These are phyloP conservation scores for Oryza australiensis DNA, from an alignment of 176 grass and related monocot genomes.

Conservation along the genomic window DNA sequence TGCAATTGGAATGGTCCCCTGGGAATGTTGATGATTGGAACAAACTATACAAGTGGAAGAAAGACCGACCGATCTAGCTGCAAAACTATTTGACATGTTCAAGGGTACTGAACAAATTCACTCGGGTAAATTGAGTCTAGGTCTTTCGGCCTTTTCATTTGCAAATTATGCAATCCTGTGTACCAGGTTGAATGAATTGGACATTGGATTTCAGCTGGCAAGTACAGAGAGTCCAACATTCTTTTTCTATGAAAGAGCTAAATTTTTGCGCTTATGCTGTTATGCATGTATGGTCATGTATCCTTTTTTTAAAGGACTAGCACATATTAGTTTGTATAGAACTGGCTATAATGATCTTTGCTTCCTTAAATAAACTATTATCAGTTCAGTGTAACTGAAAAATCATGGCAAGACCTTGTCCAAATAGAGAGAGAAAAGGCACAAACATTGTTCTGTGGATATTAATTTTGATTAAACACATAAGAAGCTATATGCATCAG, in stretches of 20 bases:
- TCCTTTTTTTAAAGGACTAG: neutral
- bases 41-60: neutral
- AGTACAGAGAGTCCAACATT: neutral
- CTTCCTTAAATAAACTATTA: conserved; percentile 1
- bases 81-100: neutral
- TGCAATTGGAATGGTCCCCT: neutral
- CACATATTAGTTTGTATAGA: neutral
- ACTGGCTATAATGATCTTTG: neutral
- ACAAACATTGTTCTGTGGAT: too few relatives aligned
- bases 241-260: neutral
- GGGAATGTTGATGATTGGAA: neutral
- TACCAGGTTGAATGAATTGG: conserved; percentile 7
- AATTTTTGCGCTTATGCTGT: neutral
- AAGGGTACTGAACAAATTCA: neutral
- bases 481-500: too few relatives aligned
- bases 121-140: neutral
- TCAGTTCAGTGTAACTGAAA: neutral
- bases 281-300: neutral
- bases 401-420: neutral
- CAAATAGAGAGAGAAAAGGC: neutral
- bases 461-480: too few relatives aligned
- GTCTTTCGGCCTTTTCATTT: neutral
- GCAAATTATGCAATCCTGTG: neutral
- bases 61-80: neutral
- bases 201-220: neutral